phyloP scores from a whole-genome alignment of 176 grass and related monocot genomes.

The Oryza glumipatula region DNA sequence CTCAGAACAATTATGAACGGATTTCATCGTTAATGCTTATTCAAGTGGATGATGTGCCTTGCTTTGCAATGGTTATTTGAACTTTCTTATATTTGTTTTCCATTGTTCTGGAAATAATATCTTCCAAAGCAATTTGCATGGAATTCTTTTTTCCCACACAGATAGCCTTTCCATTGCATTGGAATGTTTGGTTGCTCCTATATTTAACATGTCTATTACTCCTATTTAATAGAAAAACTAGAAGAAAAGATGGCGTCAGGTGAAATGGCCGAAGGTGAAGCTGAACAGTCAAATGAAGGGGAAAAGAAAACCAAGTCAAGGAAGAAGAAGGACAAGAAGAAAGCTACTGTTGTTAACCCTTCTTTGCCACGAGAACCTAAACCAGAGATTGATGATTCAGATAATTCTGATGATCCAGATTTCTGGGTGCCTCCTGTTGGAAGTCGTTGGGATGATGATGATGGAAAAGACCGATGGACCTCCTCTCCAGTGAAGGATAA shows the following conservation, averaged over 20 bases:
- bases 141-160: background rate
- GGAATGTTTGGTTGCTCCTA: constrained; percentile 24
- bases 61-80: background rate
- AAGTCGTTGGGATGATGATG: constrained; percentile 81
- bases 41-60: background rate
- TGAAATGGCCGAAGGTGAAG: constrained; percentile 35
- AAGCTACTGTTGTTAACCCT: constrained; percentile 40
- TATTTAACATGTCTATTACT: constrained; percentile 9
- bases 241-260: constrained; percentile 65
- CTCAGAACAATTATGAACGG: background rate
- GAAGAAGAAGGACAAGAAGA: constrained; percentile 63
- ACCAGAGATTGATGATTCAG: constrained; percentile 48
- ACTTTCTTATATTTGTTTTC: background rate
- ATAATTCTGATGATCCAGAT: constrained; percentile 59
- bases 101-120: background rate
- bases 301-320: constrained; percentile 49
- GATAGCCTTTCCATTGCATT: constrained; percentile 3
- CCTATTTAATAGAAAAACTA: constrained; percentile 58
- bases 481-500: constrained; percentile 36
- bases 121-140: background rate
- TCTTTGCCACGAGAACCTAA: constrained; percentile 46
- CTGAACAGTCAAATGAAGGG: constrained; percentile 43
- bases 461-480: constrained; percentile 75
- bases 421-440: constrained; percentile 86
- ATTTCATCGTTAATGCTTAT: background rate